Conservation (phyloP, 257 asterid genomes). For the Salvia miltiorrhiza region DNA sequence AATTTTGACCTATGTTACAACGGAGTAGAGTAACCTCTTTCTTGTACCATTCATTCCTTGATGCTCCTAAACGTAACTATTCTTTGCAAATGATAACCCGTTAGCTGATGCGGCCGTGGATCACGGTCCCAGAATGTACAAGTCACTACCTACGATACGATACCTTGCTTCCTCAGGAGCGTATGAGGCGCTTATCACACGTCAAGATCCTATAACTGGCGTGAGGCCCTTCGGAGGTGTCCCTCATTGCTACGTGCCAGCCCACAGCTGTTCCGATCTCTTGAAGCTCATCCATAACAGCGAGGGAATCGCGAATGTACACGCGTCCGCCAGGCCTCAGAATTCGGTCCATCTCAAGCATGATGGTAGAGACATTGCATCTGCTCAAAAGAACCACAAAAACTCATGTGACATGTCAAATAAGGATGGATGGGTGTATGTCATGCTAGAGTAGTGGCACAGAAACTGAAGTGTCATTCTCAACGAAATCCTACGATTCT, state of each 20-base stretch:
- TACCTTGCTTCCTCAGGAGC: constrained; percentile 16
- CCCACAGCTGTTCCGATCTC: constrained; percentile 69
- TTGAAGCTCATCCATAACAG: constrained; percentile 69
- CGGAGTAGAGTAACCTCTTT: not conserved
- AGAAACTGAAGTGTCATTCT: not conserved
- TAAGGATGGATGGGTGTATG: not conserved
- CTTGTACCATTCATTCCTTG: constrained; percentile 7
- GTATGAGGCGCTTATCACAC: constrained; percentile 55
- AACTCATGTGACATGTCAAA: not conserved
- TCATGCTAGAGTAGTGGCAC: not conserved
- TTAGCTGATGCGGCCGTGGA: not conserved
- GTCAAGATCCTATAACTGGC: constrained; percentile 71
- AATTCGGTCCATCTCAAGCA: constrained; percentile 95
- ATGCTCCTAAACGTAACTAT: constrained; percentile 4
- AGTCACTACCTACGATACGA: not conserved
- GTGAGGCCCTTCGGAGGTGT: constrained; percentile 90
- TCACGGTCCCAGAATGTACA: constrained; percentile 22
- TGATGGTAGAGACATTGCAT: constrained; percentile 67
- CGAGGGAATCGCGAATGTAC: constrained; percentile 62
- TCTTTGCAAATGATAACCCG: not conserved
- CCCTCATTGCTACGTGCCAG: constrained; percentile 70
- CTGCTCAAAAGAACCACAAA: constrained; percentile 32
- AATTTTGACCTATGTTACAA: constrained; percentile 11
- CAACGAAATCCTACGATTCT: not conserved
- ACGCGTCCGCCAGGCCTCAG: constrained; percentile 86